These are phyloP conservation scores for Kluyveromyces sp. DNA, from an alignment of 1,139 yeast species.

Conservation along the genomic window DNA sequence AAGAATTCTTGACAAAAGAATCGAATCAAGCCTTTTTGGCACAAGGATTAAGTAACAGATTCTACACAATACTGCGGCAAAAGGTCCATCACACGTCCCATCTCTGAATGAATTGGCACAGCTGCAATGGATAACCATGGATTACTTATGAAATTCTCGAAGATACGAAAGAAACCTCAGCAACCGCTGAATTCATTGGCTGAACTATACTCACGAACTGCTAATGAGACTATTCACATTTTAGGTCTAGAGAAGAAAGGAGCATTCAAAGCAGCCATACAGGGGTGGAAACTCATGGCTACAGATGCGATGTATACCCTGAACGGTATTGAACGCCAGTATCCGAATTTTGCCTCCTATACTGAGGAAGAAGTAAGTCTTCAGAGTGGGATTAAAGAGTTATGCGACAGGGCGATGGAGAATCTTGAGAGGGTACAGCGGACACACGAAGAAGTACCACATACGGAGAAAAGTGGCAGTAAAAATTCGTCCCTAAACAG, in stretches of 20 bases:
- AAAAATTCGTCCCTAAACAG: not conserved
- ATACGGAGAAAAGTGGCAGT: not conserved
- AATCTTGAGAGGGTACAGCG: slow-evolving; percentile 35
- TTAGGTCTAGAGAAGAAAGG: slow-evolving; percentile 51
- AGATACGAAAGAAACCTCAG: slow-evolving; percentile 48
- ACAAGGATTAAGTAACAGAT: not conserved
- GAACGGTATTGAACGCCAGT: slow-evolving; percentile 46
- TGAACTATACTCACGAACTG: slow-evolving; percentile 55
- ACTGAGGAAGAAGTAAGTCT: slow-evolving; percentile 37
- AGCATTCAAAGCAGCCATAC: slow-evolving; percentile 48
- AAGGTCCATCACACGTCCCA: too few species aligned
- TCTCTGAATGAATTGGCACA: not conserved
- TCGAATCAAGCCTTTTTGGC: not conserved
- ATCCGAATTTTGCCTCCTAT: slow-evolving; percentile 36
- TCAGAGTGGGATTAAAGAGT: slow-evolving; percentile 33
- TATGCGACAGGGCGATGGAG: slow-evolving; percentile 30
- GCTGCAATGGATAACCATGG: slow-evolving; percentile 20
- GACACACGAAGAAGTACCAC: slow-evolving; percentile 15
- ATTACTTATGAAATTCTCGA: slow-evolving; percentile 24
- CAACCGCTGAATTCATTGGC: slow-evolving; percentile 52
- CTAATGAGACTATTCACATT: slow-evolving; percentile 50
- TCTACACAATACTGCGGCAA: too few species aligned
- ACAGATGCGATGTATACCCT: slow-evolving; percentile 51
- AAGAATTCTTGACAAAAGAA: too few species aligned
- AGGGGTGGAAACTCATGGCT: slow-evolving; percentile 67